Conservation (phyloP, 106 monocot genomes). For the Dioscorea zingiberensis region DNA sequence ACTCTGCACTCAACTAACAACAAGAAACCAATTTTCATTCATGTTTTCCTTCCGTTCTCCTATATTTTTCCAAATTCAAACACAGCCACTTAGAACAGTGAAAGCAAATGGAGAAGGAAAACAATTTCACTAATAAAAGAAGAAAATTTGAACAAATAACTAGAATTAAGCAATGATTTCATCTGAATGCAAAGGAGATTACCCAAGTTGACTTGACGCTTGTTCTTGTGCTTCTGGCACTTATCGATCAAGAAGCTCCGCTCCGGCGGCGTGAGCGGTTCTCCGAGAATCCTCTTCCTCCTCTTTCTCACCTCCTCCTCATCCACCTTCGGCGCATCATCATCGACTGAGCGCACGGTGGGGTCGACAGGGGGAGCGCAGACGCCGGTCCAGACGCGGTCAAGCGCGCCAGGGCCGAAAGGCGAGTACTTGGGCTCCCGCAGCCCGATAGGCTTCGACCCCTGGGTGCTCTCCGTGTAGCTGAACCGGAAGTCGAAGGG, state of each 20-base stretch:
- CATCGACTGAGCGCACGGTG: slow-evolving; percentile 52
- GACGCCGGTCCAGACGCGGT: slow-evolving; percentile 74
- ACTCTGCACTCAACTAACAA: no score
- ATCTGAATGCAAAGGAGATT: background rate
- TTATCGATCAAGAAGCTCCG: slow-evolving; percentile 47
- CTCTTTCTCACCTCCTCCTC: slow-evolving; percentile 25
- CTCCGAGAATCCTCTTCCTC: slow-evolving; percentile 58
- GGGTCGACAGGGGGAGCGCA: slow-evolving; percentile 82
- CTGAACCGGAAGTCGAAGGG: slow-evolving; percentile 81
- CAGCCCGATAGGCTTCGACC: slow-evolving; percentile 57
- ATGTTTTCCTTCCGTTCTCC: no score
- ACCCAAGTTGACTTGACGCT: slow-evolving; percentile 93
- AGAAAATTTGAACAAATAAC: no score
- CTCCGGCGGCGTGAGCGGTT: slow-evolving; percentile 62
- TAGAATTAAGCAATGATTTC: no score
- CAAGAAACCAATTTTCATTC: no score
- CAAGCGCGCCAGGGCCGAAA: slow-evolving; percentile 72
- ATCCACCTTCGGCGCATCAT: slow-evolving; percentile 2
- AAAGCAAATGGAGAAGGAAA: no score
- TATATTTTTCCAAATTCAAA: no score
- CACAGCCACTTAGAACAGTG: no score
- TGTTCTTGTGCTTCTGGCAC: slow-evolving; percentile 61
- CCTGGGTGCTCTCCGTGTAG: slow-evolving; percentile 65
- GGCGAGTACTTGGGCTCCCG: slow-evolving; percentile 96
- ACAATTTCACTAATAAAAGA: no score